phyloP scores from a whole-genome alignment of 164 flowering plant species.

The Litsea cubeba region DNA sequence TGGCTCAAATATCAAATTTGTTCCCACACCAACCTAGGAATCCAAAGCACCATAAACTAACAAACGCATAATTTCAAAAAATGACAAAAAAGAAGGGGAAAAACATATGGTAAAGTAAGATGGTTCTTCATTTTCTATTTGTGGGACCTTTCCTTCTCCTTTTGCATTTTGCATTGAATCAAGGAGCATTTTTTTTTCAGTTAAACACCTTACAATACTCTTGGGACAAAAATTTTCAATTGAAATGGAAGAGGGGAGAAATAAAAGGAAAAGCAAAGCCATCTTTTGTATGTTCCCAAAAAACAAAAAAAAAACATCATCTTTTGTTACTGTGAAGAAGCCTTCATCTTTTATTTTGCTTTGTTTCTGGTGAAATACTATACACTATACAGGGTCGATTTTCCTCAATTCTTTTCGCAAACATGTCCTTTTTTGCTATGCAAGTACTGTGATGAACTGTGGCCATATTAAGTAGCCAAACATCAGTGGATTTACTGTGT shows the following conservation, averaged over 20 bases:
- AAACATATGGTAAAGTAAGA: background rate
- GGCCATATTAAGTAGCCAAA: too few species aligned
- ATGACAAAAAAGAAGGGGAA: background rate
- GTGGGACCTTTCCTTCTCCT: constrained; percentile 4
- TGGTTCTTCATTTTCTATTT: background rate
- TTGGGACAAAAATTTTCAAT: background rate
- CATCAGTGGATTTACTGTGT: background rate
- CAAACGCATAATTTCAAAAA: background rate
- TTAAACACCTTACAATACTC: background rate
- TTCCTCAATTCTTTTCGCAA: background rate
- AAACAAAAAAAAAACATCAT: background rate
- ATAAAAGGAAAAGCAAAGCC: background rate
- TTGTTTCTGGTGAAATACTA: background rate
- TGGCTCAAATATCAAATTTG: constrained; percentile 5
- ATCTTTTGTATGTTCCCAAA: background rate
- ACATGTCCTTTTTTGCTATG: constrained; percentile 1
- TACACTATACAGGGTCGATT: background rate
- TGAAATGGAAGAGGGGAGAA: background rate
- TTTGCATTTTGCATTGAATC: background rate
- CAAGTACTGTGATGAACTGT: background rate
- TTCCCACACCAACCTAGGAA: constrained; percentile 6
- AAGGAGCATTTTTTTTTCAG: background rate
- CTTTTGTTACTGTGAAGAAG: background rate
- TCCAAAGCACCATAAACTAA: background rate
- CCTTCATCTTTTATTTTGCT: background rate